These are phyloP conservation scores for Halophytophthora polymorphica DNA, from an alignment of 352 stramenopile genomes.

Conservation along the genomic window DNA sequence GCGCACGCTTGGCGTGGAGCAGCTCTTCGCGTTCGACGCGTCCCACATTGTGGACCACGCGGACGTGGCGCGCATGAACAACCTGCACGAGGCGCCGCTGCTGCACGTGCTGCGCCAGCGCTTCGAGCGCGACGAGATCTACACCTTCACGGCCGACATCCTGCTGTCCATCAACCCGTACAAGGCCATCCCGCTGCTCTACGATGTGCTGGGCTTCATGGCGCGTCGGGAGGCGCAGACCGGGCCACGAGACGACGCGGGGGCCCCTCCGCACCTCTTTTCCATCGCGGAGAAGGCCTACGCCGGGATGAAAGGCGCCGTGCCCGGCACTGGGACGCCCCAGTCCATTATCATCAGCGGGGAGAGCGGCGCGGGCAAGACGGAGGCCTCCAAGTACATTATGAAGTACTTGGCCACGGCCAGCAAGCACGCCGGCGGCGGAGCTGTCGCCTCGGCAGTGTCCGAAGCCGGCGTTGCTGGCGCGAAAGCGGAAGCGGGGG, in stretches of 20 bases:
- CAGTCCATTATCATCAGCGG: constrained; percentile 95
- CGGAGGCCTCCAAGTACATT: constrained; percentile 93
- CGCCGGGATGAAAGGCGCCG: constrained; percentile 56
- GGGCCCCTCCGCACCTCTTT: constrained; percentile 65
- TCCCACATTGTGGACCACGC: constrained; percentile 83
- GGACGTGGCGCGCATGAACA: constrained; percentile 88
- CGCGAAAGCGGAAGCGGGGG: constrained; percentile 6
- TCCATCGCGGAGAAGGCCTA: constrained; percentile 82
- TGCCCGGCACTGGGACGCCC: constrained; percentile 51
- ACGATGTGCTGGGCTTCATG: constrained; percentile 80
- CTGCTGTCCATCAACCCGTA: constrained; percentile 85
- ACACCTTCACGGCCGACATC: constrained; percentile 86
- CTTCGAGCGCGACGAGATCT: constrained; percentile 80
- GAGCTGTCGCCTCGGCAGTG: constrained; percentile 3
- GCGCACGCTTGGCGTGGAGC: constrained; percentile 43
- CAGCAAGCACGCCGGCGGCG: constrained; percentile 46
- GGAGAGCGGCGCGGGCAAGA: constrained; percentile 93
- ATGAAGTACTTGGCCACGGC: constrained; percentile 85
- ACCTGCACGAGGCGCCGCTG: constrained; percentile 86
- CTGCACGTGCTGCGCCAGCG: constrained; percentile 76
- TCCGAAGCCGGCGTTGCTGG: constrained; percentile 8
- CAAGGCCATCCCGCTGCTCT: constrained; percentile 83
- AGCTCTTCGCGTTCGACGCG: constrained; percentile 78
- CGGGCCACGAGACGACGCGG: constrained; percentile 24
- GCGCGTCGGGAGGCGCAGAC: constrained; percentile 27